Evolutionary conservation across 2,329 filamentous ascomycete genomes (phyloP).

Genomic region (Myriosclerotinia duriaeana): DNA sequence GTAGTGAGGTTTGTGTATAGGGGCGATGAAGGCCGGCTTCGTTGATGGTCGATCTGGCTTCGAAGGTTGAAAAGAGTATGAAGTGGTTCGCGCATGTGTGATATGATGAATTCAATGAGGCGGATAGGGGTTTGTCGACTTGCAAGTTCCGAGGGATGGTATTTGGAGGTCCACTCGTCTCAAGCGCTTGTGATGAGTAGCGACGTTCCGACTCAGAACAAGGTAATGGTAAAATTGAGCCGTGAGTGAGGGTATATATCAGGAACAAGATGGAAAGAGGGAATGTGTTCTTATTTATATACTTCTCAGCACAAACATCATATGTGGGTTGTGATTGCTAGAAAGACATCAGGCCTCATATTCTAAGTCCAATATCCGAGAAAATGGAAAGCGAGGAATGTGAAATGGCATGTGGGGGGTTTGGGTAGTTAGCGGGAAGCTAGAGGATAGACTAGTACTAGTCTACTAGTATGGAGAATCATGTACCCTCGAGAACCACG

Average conservation of each 20-base stretch:
- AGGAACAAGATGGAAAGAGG: background rate
- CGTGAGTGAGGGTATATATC: no score
- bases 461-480: background rate
- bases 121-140: slow-evolving; percentile 52
- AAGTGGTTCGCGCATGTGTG: slow-evolving; percentile 54
- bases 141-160: slow-evolving; percentile 43
- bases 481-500: background rate
- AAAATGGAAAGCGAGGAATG: background rate
- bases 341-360: background rate
- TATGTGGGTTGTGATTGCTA: background rate
- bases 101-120: slow-evolving; percentile 52
- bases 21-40: background rate
- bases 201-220: background rate
- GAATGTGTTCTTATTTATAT: background rate
- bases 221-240: background rate
- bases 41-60: slow-evolving; percentile 25
- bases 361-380: background rate
- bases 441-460: background rate
- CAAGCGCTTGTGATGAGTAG: background rate
- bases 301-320: no score
- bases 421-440: background rate
- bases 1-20: background rate
- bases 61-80: slow-evolving; percentile 40
- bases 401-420: background rate
- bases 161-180: background rate